Conservation (phyloP, 2,329 filamentous ascomycete genomes). For the Aspergillus intermedius region DNA sequence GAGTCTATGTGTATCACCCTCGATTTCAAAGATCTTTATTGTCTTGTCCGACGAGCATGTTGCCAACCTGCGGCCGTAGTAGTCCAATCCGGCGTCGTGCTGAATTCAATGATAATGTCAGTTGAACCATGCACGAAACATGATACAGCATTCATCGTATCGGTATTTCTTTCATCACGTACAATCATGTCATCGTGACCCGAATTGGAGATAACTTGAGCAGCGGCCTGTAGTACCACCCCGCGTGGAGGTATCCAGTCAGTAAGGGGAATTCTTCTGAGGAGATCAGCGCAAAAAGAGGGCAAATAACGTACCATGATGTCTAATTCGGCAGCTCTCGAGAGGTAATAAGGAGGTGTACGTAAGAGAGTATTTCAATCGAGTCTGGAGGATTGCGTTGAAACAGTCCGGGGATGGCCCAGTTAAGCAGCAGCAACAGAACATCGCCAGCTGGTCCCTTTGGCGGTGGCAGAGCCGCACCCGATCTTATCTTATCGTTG, state of each 20-base stretch:
- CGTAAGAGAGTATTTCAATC: constrained; percentile 1
- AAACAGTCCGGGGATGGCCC: constrained; percentile 2
- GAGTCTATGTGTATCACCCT: constrained; percentile 82
- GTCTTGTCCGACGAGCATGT: constrained; percentile 98
- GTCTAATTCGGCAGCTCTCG: constrained; percentile 7
- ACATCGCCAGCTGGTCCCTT: constrained; percentile 22
- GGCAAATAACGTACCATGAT: constrained; percentile 17
- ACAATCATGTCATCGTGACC: constrained; percentile 99
- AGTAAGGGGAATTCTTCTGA: neutral
- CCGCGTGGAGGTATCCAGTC: constrained; percentile 8
- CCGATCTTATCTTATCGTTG: constrained; percentile 25
- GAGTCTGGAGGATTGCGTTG: neutral
- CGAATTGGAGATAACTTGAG: constrained; percentile 73
- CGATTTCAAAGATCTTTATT: constrained; percentile 98
- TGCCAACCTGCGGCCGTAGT: constrained; percentile 91
- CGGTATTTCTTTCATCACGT: constrained; percentile 41
- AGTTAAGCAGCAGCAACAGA: constrained; percentile 11
- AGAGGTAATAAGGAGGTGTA: neutral
- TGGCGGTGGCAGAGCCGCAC: constrained; percentile 11
- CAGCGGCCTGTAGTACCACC: constrained; percentile 43
- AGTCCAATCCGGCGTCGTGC: constrained; percentile 98
- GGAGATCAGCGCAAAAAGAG: constrained; percentile 1
- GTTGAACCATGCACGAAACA: neutral
- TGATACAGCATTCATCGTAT: neutral
- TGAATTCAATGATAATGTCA: constrained; percentile 26